A percentile compares a stretch with the other conserved stretches of the same genome.
phyloP scores from a whole-genome alignment of 768 basidiomycete genomes.

The Pulveroboletus sp. region DNA sequence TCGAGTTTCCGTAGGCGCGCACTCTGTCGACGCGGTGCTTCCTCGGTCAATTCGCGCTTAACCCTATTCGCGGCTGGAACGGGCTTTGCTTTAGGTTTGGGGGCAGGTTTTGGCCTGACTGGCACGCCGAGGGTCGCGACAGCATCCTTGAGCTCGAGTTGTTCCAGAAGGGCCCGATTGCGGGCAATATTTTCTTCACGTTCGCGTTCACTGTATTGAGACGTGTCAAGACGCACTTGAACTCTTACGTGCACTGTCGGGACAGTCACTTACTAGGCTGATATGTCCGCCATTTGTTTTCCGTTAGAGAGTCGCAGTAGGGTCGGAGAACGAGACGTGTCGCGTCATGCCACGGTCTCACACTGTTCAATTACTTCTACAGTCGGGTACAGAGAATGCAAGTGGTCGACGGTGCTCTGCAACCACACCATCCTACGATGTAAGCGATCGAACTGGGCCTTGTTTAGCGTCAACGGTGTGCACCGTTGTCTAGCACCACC shows the following conservation, averaged over 20 bases:
- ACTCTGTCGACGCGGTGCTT: constrained; percentile 61
- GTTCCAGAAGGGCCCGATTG: constrained; percentile 68
- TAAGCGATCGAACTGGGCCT: too few species aligned
- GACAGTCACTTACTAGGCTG: constrained; percentile 44
- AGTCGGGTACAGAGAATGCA: too few species aligned
- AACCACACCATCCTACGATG: too few species aligned
- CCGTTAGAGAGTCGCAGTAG: neutral
- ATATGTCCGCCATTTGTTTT: constrained; percentile 39
- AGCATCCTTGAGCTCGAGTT: constrained; percentile 62
- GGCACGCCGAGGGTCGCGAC: constrained; percentile 44
- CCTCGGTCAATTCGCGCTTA: constrained; percentile 44
- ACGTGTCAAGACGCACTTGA: neutral
- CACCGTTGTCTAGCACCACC: too few species aligned
- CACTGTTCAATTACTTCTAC: too few species aligned
- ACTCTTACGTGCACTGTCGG: neutral
- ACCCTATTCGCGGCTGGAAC: constrained; percentile 51
- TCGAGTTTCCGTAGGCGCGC: constrained; percentile 45
- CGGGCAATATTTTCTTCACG: constrained; percentile 79
- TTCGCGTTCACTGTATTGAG: constrained; percentile 50
- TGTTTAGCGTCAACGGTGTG: too few species aligned
- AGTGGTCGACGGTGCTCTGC: too few species aligned
- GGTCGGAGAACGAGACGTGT: constrained; percentile 18
- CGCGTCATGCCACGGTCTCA: constrained; percentile 32
- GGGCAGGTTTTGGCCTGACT: constrained; percentile 34
- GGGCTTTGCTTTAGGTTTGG: constrained; percentile 51